phyloP scores from a whole-genome alignment of 352 stramenopile genomes.

The Globisporangium middletonii region DNA sequence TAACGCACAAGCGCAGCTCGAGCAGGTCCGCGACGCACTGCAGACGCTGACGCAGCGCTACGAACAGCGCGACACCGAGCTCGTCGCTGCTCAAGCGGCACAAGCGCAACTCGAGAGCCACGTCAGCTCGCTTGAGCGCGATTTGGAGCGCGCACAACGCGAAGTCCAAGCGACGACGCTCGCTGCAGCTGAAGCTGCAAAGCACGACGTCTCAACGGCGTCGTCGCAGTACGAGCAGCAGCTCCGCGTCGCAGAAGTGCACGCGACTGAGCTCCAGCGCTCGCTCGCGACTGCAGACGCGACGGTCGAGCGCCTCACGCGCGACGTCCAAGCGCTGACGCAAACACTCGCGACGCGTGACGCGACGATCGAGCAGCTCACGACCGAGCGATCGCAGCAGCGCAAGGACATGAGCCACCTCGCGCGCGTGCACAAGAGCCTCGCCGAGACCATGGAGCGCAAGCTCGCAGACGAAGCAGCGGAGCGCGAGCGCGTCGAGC shows the following conservation, averaged over 20 bases:
- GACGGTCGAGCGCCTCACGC: constrained; percentile 9
- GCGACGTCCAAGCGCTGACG: constrained; percentile 26
- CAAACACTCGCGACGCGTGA: background rate
- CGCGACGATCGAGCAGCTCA: constrained; percentile 13
- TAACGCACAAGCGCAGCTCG: background rate
- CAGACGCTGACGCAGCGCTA: constrained; percentile 11
- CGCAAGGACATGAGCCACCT: constrained; percentile 59
- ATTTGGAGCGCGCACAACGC: constrained; percentile 21
- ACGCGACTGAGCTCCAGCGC: too few relatives aligned
- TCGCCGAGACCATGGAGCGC: constrained; percentile 41
- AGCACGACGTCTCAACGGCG: too few relatives aligned
- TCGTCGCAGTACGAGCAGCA: too few relatives aligned
- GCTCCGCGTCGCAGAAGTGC: too few relatives aligned
- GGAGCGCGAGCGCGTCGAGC: constrained; percentile 20
- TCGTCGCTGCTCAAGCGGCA: constrained; percentile 21
- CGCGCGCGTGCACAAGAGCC: constrained; percentile 61
- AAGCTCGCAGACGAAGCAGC: constrained; percentile 27
- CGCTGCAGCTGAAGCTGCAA: background rate
- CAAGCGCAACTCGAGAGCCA: constrained; percentile 28
- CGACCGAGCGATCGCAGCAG: constrained; percentile 33
- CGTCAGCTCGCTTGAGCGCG: constrained; percentile 21
- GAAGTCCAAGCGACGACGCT: constrained; percentile 20
- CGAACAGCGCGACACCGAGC: constrained; percentile 23
- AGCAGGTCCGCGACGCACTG: constrained; percentile 19
- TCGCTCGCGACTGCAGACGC: constrained; percentile 2